phyloP scores from a whole-genome alignment of 768 basidiomycete species.

The Suillus placidus region DNA sequence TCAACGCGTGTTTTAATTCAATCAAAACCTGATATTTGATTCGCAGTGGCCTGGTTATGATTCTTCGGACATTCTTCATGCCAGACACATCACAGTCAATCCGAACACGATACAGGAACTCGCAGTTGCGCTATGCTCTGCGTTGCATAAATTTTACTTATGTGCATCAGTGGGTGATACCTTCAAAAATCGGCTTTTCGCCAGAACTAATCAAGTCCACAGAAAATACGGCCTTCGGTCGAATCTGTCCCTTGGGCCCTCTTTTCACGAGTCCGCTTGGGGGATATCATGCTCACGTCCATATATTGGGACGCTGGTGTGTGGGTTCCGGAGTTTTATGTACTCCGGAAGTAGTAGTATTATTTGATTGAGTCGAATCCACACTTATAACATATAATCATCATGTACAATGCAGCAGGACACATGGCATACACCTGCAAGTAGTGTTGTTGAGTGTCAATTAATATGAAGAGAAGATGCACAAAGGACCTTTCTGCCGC shows the following conservation, averaged over 20 bases:
- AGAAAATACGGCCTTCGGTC: background rate
- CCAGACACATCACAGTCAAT: conserved; percentile 12
- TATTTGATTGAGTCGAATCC: background rate
- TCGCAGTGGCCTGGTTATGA: conserved; percentile 32
- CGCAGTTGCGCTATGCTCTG: background rate
- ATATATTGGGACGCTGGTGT: conserved; percentile 26
- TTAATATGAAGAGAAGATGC: background rate
- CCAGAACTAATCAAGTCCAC: background rate
- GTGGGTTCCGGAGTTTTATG: conserved; percentile 33
- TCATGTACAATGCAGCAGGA: background rate
- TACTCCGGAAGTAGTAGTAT: conserved; percentile 15
- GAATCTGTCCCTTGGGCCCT: conserved; percentile 21
- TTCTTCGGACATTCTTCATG: background rate
- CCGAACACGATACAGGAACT: conserved; percentile 22
- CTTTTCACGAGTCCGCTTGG: conserved; percentile 16
- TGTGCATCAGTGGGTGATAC: background rate
- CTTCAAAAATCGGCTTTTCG: background rate
- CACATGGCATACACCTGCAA: background rate
- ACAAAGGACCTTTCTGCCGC: background rate
- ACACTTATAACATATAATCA: background rate
- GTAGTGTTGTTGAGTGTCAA: background rate
- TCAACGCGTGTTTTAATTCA: background rate
- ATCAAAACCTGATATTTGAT: background rate
- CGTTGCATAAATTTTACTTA: background rate
- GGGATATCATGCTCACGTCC: conserved; percentile 25